Percentiles rank a stretch among this genome's conserved stretches.
Conservation (phyloP, 1,284 basidiomycete species). For the Caloboletus firmus region DNA sequence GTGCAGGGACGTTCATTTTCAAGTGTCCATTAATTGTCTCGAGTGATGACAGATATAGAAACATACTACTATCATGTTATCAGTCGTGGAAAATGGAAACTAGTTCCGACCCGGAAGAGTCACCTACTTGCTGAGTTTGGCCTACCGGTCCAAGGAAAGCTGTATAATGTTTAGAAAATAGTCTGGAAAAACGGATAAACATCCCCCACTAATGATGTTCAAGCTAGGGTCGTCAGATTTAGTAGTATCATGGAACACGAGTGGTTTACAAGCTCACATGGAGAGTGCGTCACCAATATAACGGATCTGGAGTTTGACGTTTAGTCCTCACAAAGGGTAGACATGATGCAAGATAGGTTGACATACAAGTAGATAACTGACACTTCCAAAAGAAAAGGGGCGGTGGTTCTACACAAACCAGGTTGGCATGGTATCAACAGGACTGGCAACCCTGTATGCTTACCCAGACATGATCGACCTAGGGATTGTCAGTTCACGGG, state of each 20-base stretch:
- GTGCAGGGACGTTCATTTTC: background rate
- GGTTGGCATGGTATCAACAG: background rate
- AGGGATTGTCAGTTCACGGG: background rate
- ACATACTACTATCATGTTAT: slow-evolving; percentile 16
- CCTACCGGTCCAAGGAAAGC: slow-evolving; percentile 9
- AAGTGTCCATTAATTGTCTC: background rate
- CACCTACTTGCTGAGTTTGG: background rate
- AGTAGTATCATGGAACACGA: background rate
- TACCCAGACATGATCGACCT: slow-evolving; percentile 23
- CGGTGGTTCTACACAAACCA: background rate
- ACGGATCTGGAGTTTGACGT: slow-evolving; percentile 7
- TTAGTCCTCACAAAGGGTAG: background rate
- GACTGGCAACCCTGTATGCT: background rate
- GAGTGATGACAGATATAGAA: background rate
- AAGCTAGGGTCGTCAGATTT: slow-evolving; percentile 1
- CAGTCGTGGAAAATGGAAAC: background rate
- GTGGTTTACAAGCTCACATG: slow-evolving; percentile 8
- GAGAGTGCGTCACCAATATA: slow-evolving; percentile 16
- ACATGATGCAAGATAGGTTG: background rate
- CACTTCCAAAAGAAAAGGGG: background rate
- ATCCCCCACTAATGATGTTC: slow-evolving; percentile 8
- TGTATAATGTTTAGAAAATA: background rate
- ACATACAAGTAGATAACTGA: slow-evolving; percentile 10
- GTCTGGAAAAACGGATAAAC: accelerated
- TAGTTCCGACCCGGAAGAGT: background rate